These are phyloP conservation scores for Ustilago sp. DNA, from an alignment of 1,284 basidiomycete genomes.

Conservation along the genomic window DNA sequence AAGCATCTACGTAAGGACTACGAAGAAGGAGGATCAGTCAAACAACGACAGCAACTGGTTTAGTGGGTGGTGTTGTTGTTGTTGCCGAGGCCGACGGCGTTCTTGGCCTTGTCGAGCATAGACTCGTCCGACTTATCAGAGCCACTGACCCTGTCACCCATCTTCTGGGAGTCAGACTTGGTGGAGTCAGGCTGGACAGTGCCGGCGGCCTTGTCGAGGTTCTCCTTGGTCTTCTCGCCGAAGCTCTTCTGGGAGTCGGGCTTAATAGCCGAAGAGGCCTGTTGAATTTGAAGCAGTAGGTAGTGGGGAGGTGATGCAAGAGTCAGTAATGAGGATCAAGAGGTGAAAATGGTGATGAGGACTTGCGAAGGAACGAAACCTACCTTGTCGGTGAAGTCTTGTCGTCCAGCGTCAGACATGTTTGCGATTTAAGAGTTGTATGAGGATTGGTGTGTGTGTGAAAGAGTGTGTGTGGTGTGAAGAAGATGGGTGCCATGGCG, in stretches of 20 bases:
- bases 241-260: slow-evolving; percentile 56
- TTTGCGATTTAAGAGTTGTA: slow-evolving; percentile 19
- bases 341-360: neutral
- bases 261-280: slow-evolving; percentile 55
- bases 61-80: slow-evolving; percentile 37
- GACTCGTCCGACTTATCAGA: slow-evolving; percentile 52
- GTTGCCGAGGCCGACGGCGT: slow-evolving; percentile 54
- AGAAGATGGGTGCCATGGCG: neutral
- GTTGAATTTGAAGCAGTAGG: neutral
- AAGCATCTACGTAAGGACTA: no score
- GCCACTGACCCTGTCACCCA: slow-evolving; percentile 74
- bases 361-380: neutral
- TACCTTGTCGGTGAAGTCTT: slow-evolving; percentile 57
- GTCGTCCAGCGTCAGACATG: slow-evolving; percentile 59
- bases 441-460: slow-evolving; percentile 18
- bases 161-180: slow-evolving; percentile 70
- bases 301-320: neutral
- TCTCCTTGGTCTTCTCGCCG: slow-evolving; percentile 57
- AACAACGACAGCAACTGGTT: neutral
- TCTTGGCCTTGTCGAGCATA: slow-evolving; percentile 58
- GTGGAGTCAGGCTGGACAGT: slow-evolving; percentile 70
- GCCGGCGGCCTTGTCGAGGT: slow-evolving; percentile 59
- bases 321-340: slow-evolving; percentile 9
- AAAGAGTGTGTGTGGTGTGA: neutral
- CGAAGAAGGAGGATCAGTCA: neutral